Base-by-base conservation (phyloP, 1,284 basidiomycete species). In the Schizophyllum amplum region DNA sequence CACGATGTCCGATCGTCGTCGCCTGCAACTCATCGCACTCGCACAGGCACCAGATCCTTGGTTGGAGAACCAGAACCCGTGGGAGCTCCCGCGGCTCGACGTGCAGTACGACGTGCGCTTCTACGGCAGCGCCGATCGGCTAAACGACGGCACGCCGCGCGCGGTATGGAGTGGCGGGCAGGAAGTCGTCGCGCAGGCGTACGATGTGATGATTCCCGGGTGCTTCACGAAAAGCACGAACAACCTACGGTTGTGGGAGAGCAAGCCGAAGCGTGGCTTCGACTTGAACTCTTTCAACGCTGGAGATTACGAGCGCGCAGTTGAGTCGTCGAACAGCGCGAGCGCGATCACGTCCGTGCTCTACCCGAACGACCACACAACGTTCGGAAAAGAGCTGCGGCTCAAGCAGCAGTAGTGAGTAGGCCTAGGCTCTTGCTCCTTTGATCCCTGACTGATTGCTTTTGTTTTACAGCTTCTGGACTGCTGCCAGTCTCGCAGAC, bases 261-360 rank as follows among this genome's bases (percentile, higher is more conserved):
- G 90, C 65, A 91, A 88, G 71, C 91, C 93, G 25, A 92, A 93
- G 75, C 79, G 91, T 65, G 92, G 92, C 1, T 97, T 97, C 68
- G 93, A 97, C 72, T 72, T 97, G 61, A 89, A 92, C 71, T 90
- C 87, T 53, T 94, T 95, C 82, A 95, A 94, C 68, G 91, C 92
- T 58, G 94, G 94, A 57, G 86, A 95, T 71, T 97, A 97, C 68
- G 90, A 93, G 66, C 83, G 77, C 27, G 90, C 93, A 4, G 87
- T 97, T 22, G 86, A 90, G 65, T 79, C 89, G 1, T 90, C 87
- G 47, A 92, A 92, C 70, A 86, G 87, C 63, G 94, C 94, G 5
- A 89, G 87, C 62, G 92, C 90, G 49, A 95, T 98, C 66, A 96
- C 93, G 2, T 83, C 90, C 13, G 93, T 94, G 4, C 77, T 96